Conservation (phyloP, 257 asterid species). For the Gynochthodes officinalis region DNA sequence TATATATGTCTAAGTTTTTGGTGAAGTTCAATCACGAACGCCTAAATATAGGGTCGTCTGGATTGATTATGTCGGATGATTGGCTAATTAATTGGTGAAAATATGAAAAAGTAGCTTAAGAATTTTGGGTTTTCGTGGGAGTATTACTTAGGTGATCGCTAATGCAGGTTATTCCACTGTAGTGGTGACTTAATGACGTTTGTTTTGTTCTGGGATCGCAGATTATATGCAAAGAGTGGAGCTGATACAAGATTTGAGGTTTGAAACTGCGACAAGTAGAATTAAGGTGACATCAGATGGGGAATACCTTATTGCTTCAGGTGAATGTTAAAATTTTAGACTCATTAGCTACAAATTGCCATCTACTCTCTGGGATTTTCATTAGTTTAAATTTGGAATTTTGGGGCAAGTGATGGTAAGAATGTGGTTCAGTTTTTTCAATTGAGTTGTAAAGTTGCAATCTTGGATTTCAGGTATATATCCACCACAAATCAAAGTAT, state of each 20-base stretch:
- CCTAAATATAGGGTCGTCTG: not conserved
- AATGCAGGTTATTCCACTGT: not conserved
- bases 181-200: not conserved
- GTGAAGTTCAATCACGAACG: not conserved
- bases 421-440: not conserved
- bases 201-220: constrained; percentile 10
- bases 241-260: constrained; percentile 82
- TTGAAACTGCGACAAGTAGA: constrained; percentile 81
- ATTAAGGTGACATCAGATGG: constrained; percentile 86
- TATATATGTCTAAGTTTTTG: not conserved
- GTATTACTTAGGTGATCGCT: not conserved
- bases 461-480: constrained; percentile 59
- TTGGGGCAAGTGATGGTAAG: not conserved
- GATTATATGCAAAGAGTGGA: constrained; percentile 83
- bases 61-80: not conserved
- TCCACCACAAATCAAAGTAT: constrained; percentile 96
- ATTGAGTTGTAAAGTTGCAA: not conserved
- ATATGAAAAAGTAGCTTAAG: not conserved
- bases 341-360: not conserved
- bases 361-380: not conserved
- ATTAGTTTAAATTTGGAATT: not conserved
- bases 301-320: constrained; percentile 85
- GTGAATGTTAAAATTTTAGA: constrained; percentile 27
- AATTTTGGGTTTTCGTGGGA: not conserved
- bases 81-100: not conserved